Evolutionary conservation across 2,329 filamentous ascomycete species (phyloP).

Genomic region (Nothophoma quercina): DNA sequence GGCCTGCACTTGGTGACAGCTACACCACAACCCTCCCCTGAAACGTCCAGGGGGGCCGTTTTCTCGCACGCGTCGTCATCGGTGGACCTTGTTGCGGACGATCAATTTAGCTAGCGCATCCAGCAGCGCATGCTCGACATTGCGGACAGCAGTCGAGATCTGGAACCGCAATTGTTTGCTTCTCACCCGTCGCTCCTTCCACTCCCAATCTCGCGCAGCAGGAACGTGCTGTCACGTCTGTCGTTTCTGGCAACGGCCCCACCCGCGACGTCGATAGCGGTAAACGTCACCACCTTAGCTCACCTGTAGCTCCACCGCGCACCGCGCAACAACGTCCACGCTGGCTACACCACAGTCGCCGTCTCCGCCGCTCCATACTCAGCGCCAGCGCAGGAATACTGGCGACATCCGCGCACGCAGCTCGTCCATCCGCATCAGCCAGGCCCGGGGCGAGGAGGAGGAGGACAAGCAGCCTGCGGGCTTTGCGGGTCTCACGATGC

Average conservation of each 20-base stretch:
- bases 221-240: constrained; percentile 9
- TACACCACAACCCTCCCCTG: background rate
- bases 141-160: background rate
- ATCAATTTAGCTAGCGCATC: constrained; percentile 21
- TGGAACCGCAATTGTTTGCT: constrained; percentile 6
- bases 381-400: constrained; percentile 39
- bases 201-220: background rate
- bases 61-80: constrained; percentile 27
- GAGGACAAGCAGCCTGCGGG: constrained; percentile 32
- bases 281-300: constrained; percentile 12
- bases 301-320: constrained; percentile 12
- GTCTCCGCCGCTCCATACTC: constrained; percentile 37
- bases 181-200: constrained; percentile 10
- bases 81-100: constrained; percentile 22
- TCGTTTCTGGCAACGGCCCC: constrained; percentile 19
- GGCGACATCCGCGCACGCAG: constrained; percentile 39
- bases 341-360: constrained; percentile 39
- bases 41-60: constrained; percentile 3
- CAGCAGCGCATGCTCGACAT: constrained; percentile 18
- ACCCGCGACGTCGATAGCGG: constrained; percentile 3
- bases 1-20: constrained; percentile 1
- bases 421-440: constrained; percentile 43
- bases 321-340: constrained; percentile 27
- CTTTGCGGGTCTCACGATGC: constrained; percentile 63
- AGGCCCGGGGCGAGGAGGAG: constrained; percentile 37